Percentiles rank a stretch among this genome's conserved stretches.
These are phyloP conservation scores for Termitomyces sp. DNA, from an alignment of 768 basidiomycete genomes.

Conservation along the genomic window DNA sequence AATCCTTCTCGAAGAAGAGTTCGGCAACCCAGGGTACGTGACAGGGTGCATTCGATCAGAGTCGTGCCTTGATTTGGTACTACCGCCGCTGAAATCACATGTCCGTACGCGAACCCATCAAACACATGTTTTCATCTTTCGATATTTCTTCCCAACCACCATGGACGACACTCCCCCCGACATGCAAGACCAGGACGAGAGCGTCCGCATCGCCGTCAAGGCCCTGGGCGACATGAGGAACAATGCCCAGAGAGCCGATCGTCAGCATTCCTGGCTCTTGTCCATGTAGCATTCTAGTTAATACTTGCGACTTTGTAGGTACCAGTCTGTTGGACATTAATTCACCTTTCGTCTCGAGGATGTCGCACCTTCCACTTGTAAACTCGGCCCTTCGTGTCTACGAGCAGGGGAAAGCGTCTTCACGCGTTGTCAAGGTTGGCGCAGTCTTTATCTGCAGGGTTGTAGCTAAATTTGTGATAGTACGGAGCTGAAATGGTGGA, in stretches of 20 bases:
- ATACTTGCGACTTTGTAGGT: slow-evolving; percentile 3
- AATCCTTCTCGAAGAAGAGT: too few relatives aligned
- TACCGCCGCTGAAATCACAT: slow-evolving; percentile 11
- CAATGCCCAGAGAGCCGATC: slow-evolving; percentile 22
- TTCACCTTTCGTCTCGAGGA: slow-evolving; percentile 40
- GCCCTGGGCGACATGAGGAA: slow-evolving; percentile 79
- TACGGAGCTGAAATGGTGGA: slow-evolving; percentile 88
- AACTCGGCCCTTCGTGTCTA: slow-evolving; percentile 69
- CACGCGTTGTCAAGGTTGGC: slow-evolving; percentile 78
- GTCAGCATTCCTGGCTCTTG: slow-evolving; percentile 1
- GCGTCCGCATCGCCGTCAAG: slow-evolving; percentile 71
- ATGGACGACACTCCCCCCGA: slow-evolving; percentile 11
- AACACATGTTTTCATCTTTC: slow-evolving; percentile 10
- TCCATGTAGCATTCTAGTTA: background rate
- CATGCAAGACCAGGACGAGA: slow-evolving; percentile 59
- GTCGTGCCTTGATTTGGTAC: background rate
- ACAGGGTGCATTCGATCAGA: background rate
- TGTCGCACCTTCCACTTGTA: slow-evolving; percentile 69
- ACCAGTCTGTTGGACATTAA: slow-evolving; percentile 14
- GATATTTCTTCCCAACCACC: slow-evolving; percentile 13
- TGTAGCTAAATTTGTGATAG: slow-evolving; percentile 33
- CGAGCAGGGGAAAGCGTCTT: slow-evolving; percentile 79
- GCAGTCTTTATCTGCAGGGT: background rate
- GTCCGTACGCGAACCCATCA: slow-evolving; percentile 7
- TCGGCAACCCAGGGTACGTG: background rate